These are phyloP conservation scores for Vaccinium vitisidaea DNA, from an alignment of 148 eudicot species.

Conservation along the genomic window DNA sequence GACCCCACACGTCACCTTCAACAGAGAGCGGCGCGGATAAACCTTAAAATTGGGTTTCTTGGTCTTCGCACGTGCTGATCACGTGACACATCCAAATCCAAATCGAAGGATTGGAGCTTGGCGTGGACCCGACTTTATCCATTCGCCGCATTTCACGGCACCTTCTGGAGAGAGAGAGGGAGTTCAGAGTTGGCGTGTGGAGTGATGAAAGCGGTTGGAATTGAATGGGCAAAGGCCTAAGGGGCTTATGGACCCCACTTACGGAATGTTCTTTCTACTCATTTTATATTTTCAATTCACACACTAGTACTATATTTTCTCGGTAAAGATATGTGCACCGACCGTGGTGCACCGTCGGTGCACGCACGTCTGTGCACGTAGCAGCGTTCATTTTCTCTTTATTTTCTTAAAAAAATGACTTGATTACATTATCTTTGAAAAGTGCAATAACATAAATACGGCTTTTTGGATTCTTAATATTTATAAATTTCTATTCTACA, in stretches of 20 bases:
- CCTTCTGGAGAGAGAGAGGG: not conserved
- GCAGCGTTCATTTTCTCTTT: no score
- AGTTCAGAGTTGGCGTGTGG: slow-evolving; percentile 14
- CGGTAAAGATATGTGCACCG: no score
- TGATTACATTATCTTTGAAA: no score
- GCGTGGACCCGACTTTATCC: slow-evolving; percentile 10
- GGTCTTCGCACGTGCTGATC: not conserved
- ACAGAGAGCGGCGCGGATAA: not conserved
- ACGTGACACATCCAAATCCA: not conserved
- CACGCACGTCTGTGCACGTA: no score
- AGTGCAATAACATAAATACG: no score
- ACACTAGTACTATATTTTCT: no score
- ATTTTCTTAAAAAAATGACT: no score
- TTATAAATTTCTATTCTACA: no score
- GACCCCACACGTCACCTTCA: not conserved
- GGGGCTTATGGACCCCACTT: not conserved
- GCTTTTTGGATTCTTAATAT: no score
- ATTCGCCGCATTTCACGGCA: slow-evolving; percentile 13
- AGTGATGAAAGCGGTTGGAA: slow-evolving; percentile 6
- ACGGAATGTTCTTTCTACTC: not conserved
- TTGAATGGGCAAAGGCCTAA: not conserved
- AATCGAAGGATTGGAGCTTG: not conserved
- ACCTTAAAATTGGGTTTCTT: not conserved
- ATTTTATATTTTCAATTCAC: no score
- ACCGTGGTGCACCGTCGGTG: no score